Evolutionary conservation across 176 grass and related monocot species (phyloP).

Genomic region (Oryza coarctata): DNA sequence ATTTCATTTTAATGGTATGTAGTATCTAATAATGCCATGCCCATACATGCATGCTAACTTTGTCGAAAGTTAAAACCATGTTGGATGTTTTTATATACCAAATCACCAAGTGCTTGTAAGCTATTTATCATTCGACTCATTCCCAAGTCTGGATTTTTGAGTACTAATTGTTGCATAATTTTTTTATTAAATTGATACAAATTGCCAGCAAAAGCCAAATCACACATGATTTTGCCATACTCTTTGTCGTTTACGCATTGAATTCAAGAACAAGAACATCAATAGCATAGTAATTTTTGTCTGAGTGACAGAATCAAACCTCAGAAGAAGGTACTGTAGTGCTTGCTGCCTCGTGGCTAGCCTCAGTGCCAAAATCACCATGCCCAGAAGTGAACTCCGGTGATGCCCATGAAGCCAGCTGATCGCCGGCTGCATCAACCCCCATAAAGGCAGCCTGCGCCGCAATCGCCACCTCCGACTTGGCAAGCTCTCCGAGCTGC

Average conservation of each 20-base stretch:
- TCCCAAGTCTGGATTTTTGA: not conserved
- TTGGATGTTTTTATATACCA: not conserved
- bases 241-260: not conserved
- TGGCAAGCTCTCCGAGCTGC: constrained; percentile 65
- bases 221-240: not conserved
- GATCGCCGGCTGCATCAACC: constrained; percentile 28
- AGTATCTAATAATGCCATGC: not conserved
- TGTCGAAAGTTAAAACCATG: not conserved
- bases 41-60: not conserved
- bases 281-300: not conserved
- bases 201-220: not conserved
- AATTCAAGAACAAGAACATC: not conserved
- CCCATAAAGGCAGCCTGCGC: constrained; percentile 8
- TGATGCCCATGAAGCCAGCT: constrained; percentile 35
- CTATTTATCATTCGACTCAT: not conserved
- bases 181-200: not conserved
- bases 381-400: constrained; percentile 33
- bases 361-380: constrained; percentile 30
- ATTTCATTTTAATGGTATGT: not conserved
- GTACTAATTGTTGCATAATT: not conserved
- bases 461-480: constrained; percentile 28
- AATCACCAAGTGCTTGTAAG: not conserved
- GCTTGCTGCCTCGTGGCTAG: constrained; percentile 35
- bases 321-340: constrained; percentile 30
- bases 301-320: constrained; percentile 38